Percentiles rank a stretch among this genome's conserved stretches.
Conservation (phyloP, 257 asterid genomes). For the Prunella vulgaris region DNA sequence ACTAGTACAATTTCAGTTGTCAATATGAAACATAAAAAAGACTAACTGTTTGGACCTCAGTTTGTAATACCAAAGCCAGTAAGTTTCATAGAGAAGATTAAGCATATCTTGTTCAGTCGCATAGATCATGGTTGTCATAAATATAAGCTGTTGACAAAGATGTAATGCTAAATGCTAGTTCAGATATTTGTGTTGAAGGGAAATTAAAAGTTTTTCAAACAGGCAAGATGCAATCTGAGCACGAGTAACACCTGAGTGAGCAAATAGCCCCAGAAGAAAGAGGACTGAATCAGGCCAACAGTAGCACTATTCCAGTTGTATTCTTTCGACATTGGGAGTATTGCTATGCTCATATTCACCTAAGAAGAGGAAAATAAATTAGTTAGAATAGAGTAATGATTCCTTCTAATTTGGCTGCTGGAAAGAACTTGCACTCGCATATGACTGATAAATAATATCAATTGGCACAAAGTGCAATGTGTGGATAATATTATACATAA, state of each 20-base stretch:
- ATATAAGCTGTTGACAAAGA: neutral
- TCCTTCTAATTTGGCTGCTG: slow-evolving; percentile 3
- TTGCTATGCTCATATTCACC: slow-evolving; percentile 99
- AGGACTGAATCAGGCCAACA: slow-evolving; percentile 96
- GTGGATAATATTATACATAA: slow-evolving; percentile 6
- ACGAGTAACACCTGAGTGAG: slow-evolving; percentile 78
- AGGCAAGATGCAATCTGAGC: slow-evolving; percentile 9
- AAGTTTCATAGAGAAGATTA: slow-evolving; percentile 11
- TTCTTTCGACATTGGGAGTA: slow-evolving; percentile 98
- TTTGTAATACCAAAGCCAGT: neutral
- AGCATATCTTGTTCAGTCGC: neutral
- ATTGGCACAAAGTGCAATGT: slow-evolving; percentile 7
- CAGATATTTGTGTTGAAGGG: neutral
- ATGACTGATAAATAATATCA: neutral
- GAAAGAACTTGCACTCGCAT: neutral
- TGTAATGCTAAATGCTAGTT: slow-evolving; percentile 1
- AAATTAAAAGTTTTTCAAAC: slow-evolving; percentile 10
- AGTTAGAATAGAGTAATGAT: slow-evolving; percentile 5
- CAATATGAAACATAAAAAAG: neutral
- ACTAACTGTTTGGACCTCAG: neutral
- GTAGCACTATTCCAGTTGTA: slow-evolving; percentile 96
- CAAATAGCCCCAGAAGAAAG: slow-evolving; percentile 99
- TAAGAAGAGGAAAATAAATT: slow-evolving; percentile 24
- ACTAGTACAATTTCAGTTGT: slow-evolving; percentile 10
- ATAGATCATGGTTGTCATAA: neutral